Conservation (phyloP, 1,284 basidiomycete species). For the Pulveroboletus ridleyi region DNA sequence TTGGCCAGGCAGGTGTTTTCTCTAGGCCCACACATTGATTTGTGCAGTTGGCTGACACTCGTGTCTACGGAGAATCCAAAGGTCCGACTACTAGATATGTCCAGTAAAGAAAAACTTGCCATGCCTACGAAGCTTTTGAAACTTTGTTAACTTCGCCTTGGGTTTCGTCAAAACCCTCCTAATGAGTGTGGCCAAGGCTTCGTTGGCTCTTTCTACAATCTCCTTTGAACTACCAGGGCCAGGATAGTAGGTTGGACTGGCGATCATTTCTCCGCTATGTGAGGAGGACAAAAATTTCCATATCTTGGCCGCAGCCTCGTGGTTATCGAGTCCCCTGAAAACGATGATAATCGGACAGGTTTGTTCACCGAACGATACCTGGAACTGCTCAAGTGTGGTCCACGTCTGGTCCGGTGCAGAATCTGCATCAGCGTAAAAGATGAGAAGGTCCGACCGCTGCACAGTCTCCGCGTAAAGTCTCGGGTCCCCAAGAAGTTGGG, state of each 20-base stretch:
- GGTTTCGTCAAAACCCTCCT: slow-evolving; percentile 32
- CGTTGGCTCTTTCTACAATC: slow-evolving; percentile 27
- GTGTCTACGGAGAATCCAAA: slow-evolving; percentile 3
- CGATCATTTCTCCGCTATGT: slow-evolving; percentile 21
- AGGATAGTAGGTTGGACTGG: slow-evolving; percentile 34
- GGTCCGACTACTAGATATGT: slow-evolving; percentile 20
- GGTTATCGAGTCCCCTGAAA: slow-evolving; percentile 28
- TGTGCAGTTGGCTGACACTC: neutral
- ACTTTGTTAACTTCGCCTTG: slow-evolving; percentile 29
- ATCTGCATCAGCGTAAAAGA: slow-evolving; percentile 30
- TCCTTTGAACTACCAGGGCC: slow-evolving; percentile 19
- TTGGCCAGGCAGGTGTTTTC: no score
- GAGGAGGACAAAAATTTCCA: slow-evolving; percentile 28
- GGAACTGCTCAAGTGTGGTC: slow-evolving; percentile 26
- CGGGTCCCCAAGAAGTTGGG: slow-evolving; percentile 6
- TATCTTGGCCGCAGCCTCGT: slow-evolving; percentile 21
- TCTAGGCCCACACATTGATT: no score
- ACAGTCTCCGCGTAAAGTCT: slow-evolving; percentile 8
- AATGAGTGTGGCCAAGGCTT: slow-evolving; percentile 25
- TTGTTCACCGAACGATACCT: slow-evolving; percentile 28
- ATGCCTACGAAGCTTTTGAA: slow-evolving; percentile 31
- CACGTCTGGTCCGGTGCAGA: slow-evolving; percentile 22
- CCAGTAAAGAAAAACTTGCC: slow-evolving; percentile 28
- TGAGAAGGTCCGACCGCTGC: slow-evolving; percentile 29
- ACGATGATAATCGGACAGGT: slow-evolving; percentile 32